Evolutionary conservation across 2,329 filamentous ascomycete species (phyloP).

Genomic region (Anthostomella pinea): DNA sequence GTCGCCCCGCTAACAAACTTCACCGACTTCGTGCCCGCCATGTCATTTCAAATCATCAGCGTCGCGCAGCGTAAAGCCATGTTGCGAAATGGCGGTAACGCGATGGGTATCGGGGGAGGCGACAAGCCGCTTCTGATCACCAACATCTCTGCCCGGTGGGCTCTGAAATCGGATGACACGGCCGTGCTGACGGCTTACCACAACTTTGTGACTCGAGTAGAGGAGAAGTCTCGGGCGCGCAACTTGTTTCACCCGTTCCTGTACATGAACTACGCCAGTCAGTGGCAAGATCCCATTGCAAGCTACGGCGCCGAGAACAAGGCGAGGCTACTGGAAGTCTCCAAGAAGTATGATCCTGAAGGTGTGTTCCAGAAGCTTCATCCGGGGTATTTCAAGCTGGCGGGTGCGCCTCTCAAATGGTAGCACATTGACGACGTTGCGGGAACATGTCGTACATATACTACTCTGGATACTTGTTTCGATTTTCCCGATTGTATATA

Average conservation of each 20-base stretch:
- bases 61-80: constrained; percentile 8
- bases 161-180: constrained; percentile 32
- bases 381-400: constrained; percentile 40
- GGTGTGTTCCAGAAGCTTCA: constrained; percentile 36
- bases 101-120: constrained; percentile 28
- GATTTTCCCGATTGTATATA: too few species aligned
- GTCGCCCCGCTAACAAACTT: constrained; percentile 5
- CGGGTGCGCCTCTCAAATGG: constrained; percentile 5
- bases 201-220: constrained; percentile 26
- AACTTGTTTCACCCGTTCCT: constrained; percentile 37
- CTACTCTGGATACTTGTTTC: too few species aligned
- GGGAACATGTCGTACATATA: too few species aligned
- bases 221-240: constrained; percentile 28
- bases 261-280: constrained; percentile 46
- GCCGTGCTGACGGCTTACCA: constrained; percentile 26
- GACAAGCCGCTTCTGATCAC: constrained; percentile 12
- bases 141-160: constrained; percentile 27
- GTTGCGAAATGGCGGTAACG: constrained; percentile 29
- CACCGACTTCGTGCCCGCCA: constrained; percentile 3
- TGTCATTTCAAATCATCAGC: constrained; percentile 12
- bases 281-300: constrained; percentile 38
- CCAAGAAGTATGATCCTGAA: constrained; percentile 37
- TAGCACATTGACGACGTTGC: too few species aligned
- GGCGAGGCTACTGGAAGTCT: constrained; percentile 28
- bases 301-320: constrained; percentile 41